Evolutionary conservation across 192 early-diverging fungal genomes (phyloP).

Genomic region (Gorgonomyces haynaldii): DNA sequence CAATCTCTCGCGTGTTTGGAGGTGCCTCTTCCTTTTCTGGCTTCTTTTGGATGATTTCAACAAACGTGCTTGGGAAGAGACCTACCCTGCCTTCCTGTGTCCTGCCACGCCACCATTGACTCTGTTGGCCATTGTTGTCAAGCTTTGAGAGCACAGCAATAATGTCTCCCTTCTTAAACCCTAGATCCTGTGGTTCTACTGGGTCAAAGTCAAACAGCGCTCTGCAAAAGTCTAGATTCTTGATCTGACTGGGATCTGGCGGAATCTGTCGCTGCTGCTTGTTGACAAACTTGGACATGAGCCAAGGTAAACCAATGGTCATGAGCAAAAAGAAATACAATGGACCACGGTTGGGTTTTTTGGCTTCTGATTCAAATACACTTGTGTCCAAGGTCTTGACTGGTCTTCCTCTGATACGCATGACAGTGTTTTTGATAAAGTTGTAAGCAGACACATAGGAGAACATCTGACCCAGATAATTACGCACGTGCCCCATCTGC

Average conservation of each 20-base stretch:
- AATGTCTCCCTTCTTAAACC: constrained; percentile 73
- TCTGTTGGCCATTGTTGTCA: constrained; percentile 61
- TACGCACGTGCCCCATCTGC: constrained; percentile 84
- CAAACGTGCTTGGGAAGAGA: constrained; percentile 85
- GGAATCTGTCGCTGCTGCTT: constrained; percentile 26
- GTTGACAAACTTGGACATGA: constrained; percentile 82
- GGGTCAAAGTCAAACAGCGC: constrained; percentile 73
- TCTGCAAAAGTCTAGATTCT: constrained; percentile 73
- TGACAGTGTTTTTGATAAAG: constrained; percentile 52
- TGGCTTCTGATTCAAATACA: constrained; percentile 38
- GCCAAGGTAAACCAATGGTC: constrained; percentile 79
- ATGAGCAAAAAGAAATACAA: constrained; percentile 74
- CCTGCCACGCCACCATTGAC: constrained; percentile 87
- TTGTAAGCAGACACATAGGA: constrained; percentile 68
- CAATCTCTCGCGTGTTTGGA: not conserved
- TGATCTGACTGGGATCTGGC: constrained; percentile 15
- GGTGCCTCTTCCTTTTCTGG: not conserved
- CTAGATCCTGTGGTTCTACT: constrained; percentile 68
- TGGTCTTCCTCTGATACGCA: constrained; percentile 48
- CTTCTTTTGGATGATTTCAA: constrained; percentile 73
- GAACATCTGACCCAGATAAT: constrained; percentile 73
- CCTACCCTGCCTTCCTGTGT: constrained; percentile 72
- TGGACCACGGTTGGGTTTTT: constrained; percentile 37
- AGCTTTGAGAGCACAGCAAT: constrained; percentile 78
- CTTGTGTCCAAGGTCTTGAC: constrained; percentile 63